phyloP scores from a whole-genome alignment of 257 asterid species.

The Linderniella brevidens region DNA sequence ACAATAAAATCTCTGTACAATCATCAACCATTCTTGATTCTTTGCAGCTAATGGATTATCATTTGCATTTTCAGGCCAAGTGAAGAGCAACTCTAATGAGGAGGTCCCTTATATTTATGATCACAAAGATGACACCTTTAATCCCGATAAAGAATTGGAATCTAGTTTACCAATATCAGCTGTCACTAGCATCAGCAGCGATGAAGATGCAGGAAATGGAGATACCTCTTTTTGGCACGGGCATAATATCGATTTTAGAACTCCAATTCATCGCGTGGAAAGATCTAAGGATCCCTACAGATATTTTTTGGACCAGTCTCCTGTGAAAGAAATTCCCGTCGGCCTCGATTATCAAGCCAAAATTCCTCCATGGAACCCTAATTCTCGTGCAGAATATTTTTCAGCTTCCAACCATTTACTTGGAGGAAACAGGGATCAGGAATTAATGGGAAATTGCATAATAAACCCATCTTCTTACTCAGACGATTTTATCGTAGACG shows the following conservation, averaged over 20 bases:
- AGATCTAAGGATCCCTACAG: not conserved
- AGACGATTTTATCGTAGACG: not conserved
- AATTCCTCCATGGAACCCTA: not conserved
- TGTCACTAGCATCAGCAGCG: not conserved
- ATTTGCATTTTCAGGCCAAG: constrained; percentile 2
- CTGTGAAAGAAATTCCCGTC: constrained; percentile 2
- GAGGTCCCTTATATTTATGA: not conserved
- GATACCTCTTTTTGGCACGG: not conserved
- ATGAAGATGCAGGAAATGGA: not conserved
- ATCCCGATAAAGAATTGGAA: not conserved
- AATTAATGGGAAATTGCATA: constrained; percentile 2
- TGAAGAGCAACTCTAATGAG: not conserved
- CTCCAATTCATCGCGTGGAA: not conserved
- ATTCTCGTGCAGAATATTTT: not conserved
- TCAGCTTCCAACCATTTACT: not conserved
- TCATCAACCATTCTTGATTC: too few relatives aligned
- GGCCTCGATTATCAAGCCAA: not conserved
- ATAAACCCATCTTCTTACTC: not conserved
- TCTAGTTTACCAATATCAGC: not conserved
- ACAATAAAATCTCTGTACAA: not conserved
- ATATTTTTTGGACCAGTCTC: not conserved
- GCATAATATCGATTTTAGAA: not conserved
- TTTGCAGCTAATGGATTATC: not conserved
- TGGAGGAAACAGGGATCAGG: not conserved
- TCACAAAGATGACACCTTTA: not conserved